Evolutionary conservation across 1,284 basidiomycete species (phyloP), one percentile per base, ranked within the genome.

Genomic region (Cryptococcus hybrid): DNA sequence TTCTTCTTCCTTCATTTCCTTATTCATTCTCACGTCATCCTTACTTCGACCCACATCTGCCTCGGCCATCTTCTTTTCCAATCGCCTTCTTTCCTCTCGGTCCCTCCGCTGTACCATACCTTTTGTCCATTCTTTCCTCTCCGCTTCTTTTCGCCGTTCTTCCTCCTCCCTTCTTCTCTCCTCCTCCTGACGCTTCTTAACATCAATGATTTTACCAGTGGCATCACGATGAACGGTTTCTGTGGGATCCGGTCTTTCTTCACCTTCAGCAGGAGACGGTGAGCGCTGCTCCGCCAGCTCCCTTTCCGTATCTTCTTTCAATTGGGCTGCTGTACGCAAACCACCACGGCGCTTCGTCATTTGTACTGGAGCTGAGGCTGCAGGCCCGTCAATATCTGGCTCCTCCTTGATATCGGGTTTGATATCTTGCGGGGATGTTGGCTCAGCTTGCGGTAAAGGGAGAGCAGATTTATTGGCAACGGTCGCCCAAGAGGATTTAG

Each of bases 71-170:
- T 84, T 85, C 18, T 76, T 86, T 68, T 89, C 71, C 65, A 91
- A 85, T 57, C 78, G 69, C 65, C 77, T 83, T 69, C 18, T 80
- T 69, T 84, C 84, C 75, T 90, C 88, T 47, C 81, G 80, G 58
- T 92, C 88, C 37, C 89, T 87, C 55, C 87, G 82, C 79, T 99
- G 93, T 30, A 90, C 87, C 38, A 96, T 71, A 30, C 96, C 96
- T 77, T 94, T 97, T 0, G 89, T 90, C 96, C 96, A 99, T 72
- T 94, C 89, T 87, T 93, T 89, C 80, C 92, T 92, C 75, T 87
- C 83, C 54, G 87, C 88, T 70, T 93, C 90, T 74, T 86, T 87
- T 76, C 92, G 87, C 74, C 91, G 86, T 60, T 83, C 80, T 71
- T 90, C 88, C 34, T 88, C 82, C 71, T 92, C 90, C 71, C 84